A percentile compares a stretch with the other conserved stretches of the same genome.
Conservation (phyloP, 805 yeast genomes). For the Torulaspora maleeae region DNA sequence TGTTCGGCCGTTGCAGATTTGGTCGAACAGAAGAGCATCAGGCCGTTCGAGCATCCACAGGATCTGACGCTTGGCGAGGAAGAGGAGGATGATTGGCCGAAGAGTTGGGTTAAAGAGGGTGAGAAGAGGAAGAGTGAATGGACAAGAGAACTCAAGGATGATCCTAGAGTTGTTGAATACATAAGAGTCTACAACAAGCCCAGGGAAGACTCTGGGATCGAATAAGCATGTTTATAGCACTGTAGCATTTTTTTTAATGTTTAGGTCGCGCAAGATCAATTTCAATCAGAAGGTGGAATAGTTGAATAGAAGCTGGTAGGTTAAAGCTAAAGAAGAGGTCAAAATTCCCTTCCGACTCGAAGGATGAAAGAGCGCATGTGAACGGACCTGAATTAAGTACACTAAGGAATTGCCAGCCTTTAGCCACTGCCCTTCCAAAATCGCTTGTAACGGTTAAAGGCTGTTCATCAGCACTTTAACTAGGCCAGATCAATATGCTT, state of each 20-base stretch:
- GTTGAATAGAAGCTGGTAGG: too few species aligned
- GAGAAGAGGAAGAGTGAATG: slow-evolving; percentile 74
- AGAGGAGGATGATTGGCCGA: slow-evolving; percentile 87
- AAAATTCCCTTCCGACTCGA: too few species aligned
- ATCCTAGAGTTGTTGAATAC: slow-evolving; percentile 49
- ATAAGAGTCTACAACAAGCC: slow-evolving; percentile 10
- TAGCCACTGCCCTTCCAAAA: background rate
- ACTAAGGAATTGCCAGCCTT: too few species aligned
- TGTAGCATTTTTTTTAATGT: slow-evolving; percentile 1
- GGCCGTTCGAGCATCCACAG: slow-evolving; percentile 45
- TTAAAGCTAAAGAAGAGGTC: too few species aligned
- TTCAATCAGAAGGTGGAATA: background rate
- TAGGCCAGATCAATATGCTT: background rate
- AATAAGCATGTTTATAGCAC: slow-evolving; percentile 3
- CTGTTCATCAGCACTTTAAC: background rate
- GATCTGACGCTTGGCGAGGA: slow-evolving; percentile 42
- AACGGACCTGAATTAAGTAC: too few species aligned
- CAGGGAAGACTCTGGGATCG: slow-evolving; percentile 1
- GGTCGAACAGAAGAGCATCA: slow-evolving; percentile 41
- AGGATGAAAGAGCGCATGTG: too few species aligned
- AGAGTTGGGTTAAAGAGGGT: slow-evolving; percentile 77
- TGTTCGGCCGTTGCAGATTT: slow-evolving; percentile 55
- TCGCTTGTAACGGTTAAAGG: slow-evolving; percentile 3
- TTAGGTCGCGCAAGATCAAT: background rate
- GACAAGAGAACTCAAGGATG: slow-evolving; percentile 70